Base-by-base conservation (phyloP, 305 asterid genomes). In the Fraxinus platypoda region DNA sequence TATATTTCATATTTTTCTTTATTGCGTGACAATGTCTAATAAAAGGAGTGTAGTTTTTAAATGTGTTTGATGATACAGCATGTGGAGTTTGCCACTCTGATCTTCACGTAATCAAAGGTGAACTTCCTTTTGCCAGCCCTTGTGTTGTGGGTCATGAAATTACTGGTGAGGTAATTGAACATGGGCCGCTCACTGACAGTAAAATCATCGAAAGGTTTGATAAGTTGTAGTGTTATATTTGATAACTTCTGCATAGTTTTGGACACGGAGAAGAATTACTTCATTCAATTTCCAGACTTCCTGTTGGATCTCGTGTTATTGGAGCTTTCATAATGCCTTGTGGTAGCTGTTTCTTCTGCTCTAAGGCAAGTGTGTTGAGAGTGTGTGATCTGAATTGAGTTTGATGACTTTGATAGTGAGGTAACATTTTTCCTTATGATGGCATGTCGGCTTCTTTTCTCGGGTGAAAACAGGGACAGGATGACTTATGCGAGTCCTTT, bases 311-410 rank as follows among this genome's bases (percentile, higher is more conserved):
- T 75, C 93, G 87, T 59, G 98, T 94, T 77, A 91, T 94, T 81
- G 99, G 99, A 82, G 99, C 99, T 82, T 95, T 94, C 80, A 95
- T 95, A 92, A 94, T 95, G 99, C 99, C 99, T 35, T 95, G 99
- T 62, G 99, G 99, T 83, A 91, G 88, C 90, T 95, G 98, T 90
- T 86, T 88, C 90, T 95, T 81, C 91, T 95, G 99, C 88, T 91
- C 98, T 30, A 92, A 89, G 99, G 99, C 91, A 84, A 90, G 88
- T 85, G 59, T 77, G 83, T 46, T 33, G 41, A 59, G 77, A 75
- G 71, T 73, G 19, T 66, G 46, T 43, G 73, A 79, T 75, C 71
- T 78, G 82, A 73, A 73, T 35, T 80, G 66, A 77, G 77, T 46
- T 26, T 64, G 71, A 52, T 75, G 68, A 62, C 72, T n/a, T 70